Evolutionary conservation across 2,329 filamentous ascomycete genomes (phyloP).

Genomic region (Pyrenochaeta sp.): DNA sequence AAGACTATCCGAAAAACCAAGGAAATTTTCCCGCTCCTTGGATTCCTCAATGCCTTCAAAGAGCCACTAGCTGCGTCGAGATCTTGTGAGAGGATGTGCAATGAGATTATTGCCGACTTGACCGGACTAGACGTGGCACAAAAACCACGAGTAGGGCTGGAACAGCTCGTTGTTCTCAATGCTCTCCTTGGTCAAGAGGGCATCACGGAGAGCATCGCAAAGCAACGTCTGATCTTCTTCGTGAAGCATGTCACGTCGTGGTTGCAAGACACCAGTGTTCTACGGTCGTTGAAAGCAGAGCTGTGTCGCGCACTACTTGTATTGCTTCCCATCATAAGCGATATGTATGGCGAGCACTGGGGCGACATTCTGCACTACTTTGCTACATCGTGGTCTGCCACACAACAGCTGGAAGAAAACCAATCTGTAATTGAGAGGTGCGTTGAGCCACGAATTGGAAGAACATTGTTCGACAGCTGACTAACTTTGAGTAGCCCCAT

Average conservation of each 20-base stretch:
- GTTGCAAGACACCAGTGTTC: constrained; percentile 63
- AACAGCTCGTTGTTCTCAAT: constrained; percentile 63
- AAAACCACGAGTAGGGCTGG: constrained; percentile 54
- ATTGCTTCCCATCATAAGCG: constrained; percentile 76
- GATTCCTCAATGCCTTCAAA: constrained; percentile 58
- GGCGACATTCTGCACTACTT: constrained; percentile 54
- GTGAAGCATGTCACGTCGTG: constrained; percentile 79
- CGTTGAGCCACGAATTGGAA: background rate
- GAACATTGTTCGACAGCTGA: background rate
- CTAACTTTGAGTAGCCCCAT: constrained; percentile 30
- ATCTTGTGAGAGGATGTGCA: constrained; percentile 61
- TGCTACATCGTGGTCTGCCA: constrained; percentile 45
- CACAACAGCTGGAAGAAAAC: constrained; percentile 32
- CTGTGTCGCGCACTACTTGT: constrained; percentile 60
- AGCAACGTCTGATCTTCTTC: constrained; percentile 79
- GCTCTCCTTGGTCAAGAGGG: constrained; percentile 59
- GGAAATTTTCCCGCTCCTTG: constrained; percentile 56
- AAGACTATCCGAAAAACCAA: constrained; percentile 38
- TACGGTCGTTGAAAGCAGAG: constrained; percentile 63
- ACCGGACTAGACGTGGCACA: constrained; percentile 60
- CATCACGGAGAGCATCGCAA: constrained; percentile 58
- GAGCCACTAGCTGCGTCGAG: constrained; percentile 58
- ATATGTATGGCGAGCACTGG: constrained; percentile 92
- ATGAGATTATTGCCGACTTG: constrained; percentile 67
- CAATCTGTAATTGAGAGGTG: constrained; percentile 36